Base-by-base conservation (phyloP, 495 filamentous ascomycete genomes). In the Hamigera avellanea region DNA sequence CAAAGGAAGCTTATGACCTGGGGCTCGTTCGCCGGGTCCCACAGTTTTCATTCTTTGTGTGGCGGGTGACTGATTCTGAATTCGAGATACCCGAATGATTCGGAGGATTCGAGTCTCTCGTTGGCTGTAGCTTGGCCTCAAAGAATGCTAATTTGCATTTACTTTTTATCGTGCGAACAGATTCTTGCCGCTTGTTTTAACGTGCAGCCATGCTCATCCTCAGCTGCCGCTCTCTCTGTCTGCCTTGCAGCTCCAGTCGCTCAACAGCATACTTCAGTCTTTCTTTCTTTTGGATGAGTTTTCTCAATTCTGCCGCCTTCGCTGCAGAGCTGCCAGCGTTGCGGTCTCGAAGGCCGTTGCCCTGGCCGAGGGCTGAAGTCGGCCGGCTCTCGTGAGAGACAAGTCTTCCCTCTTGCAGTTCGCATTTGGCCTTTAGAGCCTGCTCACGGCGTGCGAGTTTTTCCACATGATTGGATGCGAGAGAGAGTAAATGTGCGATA, bases 191-290 rank as follows among this genome's bases (percentile, higher is more conserved):
- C 32, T 18, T 4, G 19, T 12, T 26, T 40, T 49, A 67, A 43
- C 62, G 48, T 26, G 65, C 61, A 35, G 66, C 80, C 76, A 87
- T 80, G 53, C 81, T 86, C 78, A 80, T 85, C 58, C 83, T 72
- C 62, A 88, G 54, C 53, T 87, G 81, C 44, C 83, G 69, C 61
- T 86, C 73, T 54, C 69, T 59, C 62, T 83, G 72, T 35, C 53
- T 67, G 38, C 61, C 66, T 59, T 88, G 81, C 55, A 88, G 50
- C 49, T 70, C 67, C 55, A 88, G 49, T 36, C 81, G 66, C 49
- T 83, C 80, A 28, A 88, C 77, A 25, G 78, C 82, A 68, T 84
- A 86, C 42, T 76, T 71, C 45, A 87, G 56, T 40, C 83, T 61
- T 54, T 87, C 81, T 59, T 84, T 86, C 70, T 83, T 86, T 55